These are phyloP conservation scores for Solanum chacoense DNA, from an alignment of 305 asterid species.

Conservation along the genomic window DNA sequence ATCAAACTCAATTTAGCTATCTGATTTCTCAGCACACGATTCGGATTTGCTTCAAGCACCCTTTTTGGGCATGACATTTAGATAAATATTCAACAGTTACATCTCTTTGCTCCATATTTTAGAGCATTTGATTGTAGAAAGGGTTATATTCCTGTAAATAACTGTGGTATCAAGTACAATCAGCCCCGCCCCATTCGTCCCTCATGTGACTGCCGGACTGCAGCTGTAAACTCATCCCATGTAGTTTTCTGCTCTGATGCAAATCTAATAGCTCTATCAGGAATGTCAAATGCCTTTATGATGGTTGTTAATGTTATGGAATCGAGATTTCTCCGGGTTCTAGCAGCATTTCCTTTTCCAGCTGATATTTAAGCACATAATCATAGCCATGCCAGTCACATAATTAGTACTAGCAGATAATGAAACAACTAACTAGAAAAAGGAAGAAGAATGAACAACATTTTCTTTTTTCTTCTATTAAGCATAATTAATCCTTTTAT, in stretches of 20 bases:
- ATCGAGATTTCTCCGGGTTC: background rate
- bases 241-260: constrained; percentile 56
- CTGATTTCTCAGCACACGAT: background rate
- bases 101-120: background rate
- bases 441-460: background rate
- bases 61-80: background rate
- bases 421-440: background rate
- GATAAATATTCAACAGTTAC: background rate
- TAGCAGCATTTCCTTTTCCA: background rate
- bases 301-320: background rate
- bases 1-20: background rate
- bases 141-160: background rate
- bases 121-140: background rate
- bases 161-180: constrained; percentile 13
- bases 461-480: background rate
- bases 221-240: constrained; percentile 60
- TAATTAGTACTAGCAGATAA: background rate
- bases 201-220: constrained; percentile 45
- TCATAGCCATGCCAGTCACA: background rate
- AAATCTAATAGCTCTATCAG: constrained; percentile 51
- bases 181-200: constrained; percentile 13
- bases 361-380: background rate
- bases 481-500: background rate
- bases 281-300: background rate
- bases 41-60: background rate